Conservation (phyloP, 2,329 filamentous ascomycete species). For the Clarireedia hainanense region DNA sequence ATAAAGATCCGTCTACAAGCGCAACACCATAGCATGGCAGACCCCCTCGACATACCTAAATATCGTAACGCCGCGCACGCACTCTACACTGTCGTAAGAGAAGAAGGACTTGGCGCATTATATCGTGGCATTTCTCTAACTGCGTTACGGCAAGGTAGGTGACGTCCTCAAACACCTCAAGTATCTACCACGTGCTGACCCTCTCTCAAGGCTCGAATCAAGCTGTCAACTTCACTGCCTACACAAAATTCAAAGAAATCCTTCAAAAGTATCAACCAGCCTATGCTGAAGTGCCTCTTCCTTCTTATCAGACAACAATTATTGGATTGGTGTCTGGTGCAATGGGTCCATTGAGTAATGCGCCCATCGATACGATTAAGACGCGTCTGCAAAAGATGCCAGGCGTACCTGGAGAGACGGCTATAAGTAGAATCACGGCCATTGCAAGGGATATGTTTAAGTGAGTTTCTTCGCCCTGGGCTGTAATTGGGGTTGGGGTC, state of each 20-base stretch:
- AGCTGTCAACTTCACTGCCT: conserved; percentile 97
- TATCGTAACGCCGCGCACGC: conserved; percentile 88
- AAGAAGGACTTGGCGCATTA: conserved; percentile 80
- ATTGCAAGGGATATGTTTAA: conserved; percentile 84
- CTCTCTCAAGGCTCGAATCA: conserved; percentile 56
- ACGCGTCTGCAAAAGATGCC: conserved; percentile 88
- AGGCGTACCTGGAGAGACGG: conserved; percentile 71
- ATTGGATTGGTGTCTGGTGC: conserved; percentile 85
- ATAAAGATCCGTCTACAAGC: conserved; percentile 98
- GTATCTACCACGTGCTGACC: background rate
- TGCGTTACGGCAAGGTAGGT: conserved; percentile 77
- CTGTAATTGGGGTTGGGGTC: no score
- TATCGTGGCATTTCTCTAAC: conserved; percentile 94
- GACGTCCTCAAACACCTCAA: background rate
- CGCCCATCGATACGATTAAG: conserved; percentile 98
- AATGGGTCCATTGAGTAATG: conserved; percentile 93
- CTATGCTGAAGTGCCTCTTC: conserved; percentile 57
- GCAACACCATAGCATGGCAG: conserved; percentile 95
- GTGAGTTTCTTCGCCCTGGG: conserved; percentile 33
- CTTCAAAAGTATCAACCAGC: conserved; percentile 68
- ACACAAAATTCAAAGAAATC: conserved; percentile 81
- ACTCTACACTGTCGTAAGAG: conserved; percentile 79
- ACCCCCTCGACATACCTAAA: conserved; percentile 91
- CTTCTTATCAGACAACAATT: conserved; percentile 80
- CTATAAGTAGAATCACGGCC: conserved; percentile 65